Base-by-base conservation (phyloP, 2,329 filamentous ascomycete species). In the Aspergillus caelatus region DNA sequence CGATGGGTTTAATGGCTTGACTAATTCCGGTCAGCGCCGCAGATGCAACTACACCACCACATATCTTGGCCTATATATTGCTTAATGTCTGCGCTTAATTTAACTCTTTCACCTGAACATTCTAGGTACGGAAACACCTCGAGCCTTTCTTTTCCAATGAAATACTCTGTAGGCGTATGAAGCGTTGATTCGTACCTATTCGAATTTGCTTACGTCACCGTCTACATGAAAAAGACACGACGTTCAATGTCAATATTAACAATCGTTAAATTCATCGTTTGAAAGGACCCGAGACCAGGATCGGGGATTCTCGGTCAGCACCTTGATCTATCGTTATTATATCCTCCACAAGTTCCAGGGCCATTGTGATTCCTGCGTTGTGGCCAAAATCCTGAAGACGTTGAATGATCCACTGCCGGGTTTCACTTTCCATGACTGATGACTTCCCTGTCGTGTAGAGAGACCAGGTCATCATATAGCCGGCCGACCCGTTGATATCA, bases 391-490 rank as follows among this genome's bases (percentile, higher is more conserved):
- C 46, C 32, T 58, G 55, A 0, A 70, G 62, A 21, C 48, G 61
- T n/a, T 39, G 39, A 26, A 68, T 66, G 41, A 70, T 58, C 68
- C 68, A 68, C 21, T 63, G 50, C 1, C 68, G 67, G 4, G 57
- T 54, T 34, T 59, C n/a, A 41, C 36, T 46, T 5, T 30, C 54
- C 1, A 46, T 63, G 10, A 56, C 61, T 0, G 56, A 28, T 2
- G 30, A 70, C 48, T 65, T 64, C 10, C 67, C 68, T 1, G 64
- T 65, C 41, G 56, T 65, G 41, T 67, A 68, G 2, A 70, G 65
- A 61, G 28, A 43, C 67, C 65, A 70, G 52, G 54, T 65, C 28
- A 70, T 48, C 23, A 67, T 58, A 54, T 68, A 70, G 4, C 63
- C 63, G 3, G 67, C 67, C 1, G 67, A 66, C 6, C 67, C 67